phyloP scores from a whole-genome alignment of 371 early-diverging fungal genomes.

The Rhizomucor miehei region DNA sequence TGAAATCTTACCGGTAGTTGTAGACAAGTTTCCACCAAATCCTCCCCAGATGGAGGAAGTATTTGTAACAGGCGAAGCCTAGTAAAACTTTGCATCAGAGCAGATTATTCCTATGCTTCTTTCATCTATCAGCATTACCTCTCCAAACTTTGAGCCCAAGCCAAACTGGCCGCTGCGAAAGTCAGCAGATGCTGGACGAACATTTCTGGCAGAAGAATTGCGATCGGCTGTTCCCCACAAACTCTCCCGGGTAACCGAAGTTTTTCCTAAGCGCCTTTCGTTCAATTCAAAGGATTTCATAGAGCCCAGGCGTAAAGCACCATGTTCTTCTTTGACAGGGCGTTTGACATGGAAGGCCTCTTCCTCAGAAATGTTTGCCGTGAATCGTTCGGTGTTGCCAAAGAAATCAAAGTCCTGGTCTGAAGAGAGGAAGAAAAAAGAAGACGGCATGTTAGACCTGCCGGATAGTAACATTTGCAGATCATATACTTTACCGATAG shows the following conservation, averaged over 20 bases:
- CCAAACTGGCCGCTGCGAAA: constrained; percentile 4
- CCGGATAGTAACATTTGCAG: neutral
- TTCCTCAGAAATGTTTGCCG: constrained; percentile 48
- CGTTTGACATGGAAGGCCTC: constrained; percentile 54
- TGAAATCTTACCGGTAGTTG: constrained; percentile 10
- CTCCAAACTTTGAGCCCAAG: constrained; percentile 5
- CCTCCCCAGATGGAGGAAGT: constrained; percentile 41
- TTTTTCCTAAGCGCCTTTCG: neutral
- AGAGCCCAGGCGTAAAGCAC: neutral
- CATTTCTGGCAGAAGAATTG: neutral
- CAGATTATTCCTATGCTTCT: neutral
- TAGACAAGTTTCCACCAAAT: constrained; percentile 29
- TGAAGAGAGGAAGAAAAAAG: neutral
- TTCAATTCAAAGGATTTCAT: neutral
- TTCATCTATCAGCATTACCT: constrained; percentile 5
- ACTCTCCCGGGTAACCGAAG: neutral
- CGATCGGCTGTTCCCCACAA: neutral
- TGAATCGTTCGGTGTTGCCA: constrained; percentile 55
- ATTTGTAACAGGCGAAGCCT: constrained; percentile 77
- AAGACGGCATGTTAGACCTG: neutral
- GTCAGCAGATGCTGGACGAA: constrained; percentile 6
- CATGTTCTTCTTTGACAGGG: constrained; percentile 15
- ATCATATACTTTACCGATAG: constrained; percentile 38
- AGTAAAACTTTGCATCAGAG: neutral
- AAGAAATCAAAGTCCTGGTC: constrained; percentile 71